Conservation (phyloP, 208 protist genomes). For the Leishmania braziliensis region DNA sequence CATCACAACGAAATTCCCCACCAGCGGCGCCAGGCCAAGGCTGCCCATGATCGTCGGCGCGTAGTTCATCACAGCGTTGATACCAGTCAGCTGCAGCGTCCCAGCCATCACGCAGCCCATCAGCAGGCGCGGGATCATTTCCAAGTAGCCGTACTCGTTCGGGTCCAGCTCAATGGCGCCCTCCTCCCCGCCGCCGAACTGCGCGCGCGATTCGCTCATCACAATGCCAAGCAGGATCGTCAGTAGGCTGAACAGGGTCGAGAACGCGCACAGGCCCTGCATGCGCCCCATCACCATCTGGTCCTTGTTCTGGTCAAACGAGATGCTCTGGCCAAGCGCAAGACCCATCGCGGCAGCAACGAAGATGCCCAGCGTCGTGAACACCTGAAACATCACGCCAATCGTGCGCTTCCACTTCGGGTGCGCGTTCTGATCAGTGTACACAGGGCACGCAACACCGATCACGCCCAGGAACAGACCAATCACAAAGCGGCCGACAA, state of each 20-base stretch:
- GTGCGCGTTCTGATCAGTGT: constrained; percentile 47
- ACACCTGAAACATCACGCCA: constrained; percentile 82
- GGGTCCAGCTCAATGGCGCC: constrained; percentile 13
- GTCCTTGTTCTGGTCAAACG: constrained; percentile 33
- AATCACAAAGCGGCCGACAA: constrained; percentile 50
- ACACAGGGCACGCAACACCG: constrained; percentile 47
- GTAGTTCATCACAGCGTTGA: constrained; percentile 91
- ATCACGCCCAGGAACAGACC: constrained; percentile 48
- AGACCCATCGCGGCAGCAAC: constrained; percentile 67
- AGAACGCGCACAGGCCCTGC: constrained; percentile 66
- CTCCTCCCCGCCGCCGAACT: constrained; percentile 21
- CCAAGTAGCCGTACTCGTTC: constrained; percentile 53
- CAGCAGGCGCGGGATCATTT: constrained; percentile 53
- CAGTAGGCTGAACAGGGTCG: constrained; percentile 52
- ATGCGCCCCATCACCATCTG: constrained; percentile 55
- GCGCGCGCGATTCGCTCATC: constrained; percentile 16
- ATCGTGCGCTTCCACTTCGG: constrained; percentile 48
- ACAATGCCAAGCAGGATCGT: constrained; percentile 33
- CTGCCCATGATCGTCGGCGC: constrained; percentile 76
- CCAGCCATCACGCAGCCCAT: constrained; percentile 58
- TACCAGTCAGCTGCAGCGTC: constrained; percentile 84
- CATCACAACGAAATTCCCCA: constrained; percentile 87
- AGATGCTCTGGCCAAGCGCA: constrained; percentile 49
- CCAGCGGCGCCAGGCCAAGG: constrained; percentile 61
- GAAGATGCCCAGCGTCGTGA: constrained; percentile 84